These are phyloP conservation scores for Sugiyamaella paludigena DNA, from an alignment of 1,139 yeast species.

Conservation along the genomic window DNA sequence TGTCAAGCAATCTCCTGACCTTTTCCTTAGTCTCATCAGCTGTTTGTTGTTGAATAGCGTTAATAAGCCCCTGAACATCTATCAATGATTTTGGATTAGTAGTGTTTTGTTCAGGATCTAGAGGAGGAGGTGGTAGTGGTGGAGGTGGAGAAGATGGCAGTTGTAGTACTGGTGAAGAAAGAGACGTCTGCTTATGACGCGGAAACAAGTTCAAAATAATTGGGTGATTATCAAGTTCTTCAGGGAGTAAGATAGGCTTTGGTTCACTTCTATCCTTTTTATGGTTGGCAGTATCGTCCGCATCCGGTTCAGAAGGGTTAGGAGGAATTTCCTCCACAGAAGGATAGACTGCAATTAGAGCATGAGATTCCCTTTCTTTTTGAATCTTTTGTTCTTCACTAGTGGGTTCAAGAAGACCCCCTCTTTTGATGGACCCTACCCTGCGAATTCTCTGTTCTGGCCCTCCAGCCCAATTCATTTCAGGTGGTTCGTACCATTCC, in stretches of 20 bases:
- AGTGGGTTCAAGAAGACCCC: slow-evolving; percentile 31
- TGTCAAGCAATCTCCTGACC: neutral
- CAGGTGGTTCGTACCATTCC: slow-evolving; percentile 35
- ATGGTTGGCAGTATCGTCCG: slow-evolving; percentile 12
- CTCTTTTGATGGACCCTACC: slow-evolving; percentile 30
- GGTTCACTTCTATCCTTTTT: slow-evolving; percentile 2
- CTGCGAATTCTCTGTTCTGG: slow-evolving; percentile 18
- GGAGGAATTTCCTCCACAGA: slow-evolving; percentile 32
- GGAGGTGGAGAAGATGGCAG: neutral
- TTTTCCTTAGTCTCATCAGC: too few species aligned
- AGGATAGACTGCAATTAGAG: slow-evolving; percentile 31
- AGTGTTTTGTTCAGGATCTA: neutral
- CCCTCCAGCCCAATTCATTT: slow-evolving; percentile 26
- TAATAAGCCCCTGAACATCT: too few species aligned
- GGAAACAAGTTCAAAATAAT: slow-evolving; percentile 7
- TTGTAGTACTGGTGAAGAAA: neutral
- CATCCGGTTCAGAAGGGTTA: slow-evolving; percentile 33
- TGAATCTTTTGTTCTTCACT: slow-evolving; percentile 33
- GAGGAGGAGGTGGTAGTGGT: slow-evolving; percentile 2
- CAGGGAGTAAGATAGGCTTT: slow-evolving; percentile 20
- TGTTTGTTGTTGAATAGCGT: too few species aligned
- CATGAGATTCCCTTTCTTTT: slow-evolving; percentile 29
- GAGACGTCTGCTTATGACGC: neutral
- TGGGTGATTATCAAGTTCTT: slow-evolving; percentile 15
- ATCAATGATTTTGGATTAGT: too few species aligned